These are phyloP conservation scores for Melocanna baccifera DNA, from an alignment of 176 grass and related monocot species.

Conservation along the genomic window DNA sequence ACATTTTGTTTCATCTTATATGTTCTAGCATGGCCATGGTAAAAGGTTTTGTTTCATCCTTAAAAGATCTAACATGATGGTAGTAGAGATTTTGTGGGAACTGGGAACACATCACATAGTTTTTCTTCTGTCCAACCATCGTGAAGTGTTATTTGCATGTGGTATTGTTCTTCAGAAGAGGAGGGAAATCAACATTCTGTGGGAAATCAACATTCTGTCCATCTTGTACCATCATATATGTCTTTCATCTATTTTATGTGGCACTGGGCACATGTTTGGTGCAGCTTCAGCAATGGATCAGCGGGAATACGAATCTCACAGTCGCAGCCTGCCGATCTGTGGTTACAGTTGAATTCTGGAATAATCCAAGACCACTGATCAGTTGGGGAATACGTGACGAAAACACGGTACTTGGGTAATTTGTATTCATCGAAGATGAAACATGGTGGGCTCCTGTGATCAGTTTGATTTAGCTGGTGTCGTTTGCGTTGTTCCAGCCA, in stretches of 20 bases:
- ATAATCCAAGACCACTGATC: neutral
- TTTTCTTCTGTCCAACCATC: neutral
- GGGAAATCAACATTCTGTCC: neutral
- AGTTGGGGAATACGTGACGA: neutral
- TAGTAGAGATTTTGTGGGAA: neutral
- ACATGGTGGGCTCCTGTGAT: constrained; percentile 23
- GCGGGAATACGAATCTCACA: neutral
- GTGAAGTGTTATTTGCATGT: neutral
- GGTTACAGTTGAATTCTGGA: neutral
- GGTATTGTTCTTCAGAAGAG: neutral
- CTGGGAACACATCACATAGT: neutral
- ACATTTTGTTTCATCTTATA: neutral
- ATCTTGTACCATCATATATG: neutral
- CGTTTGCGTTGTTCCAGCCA: constrained; percentile 14
- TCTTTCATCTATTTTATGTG: neutral
- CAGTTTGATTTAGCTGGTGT: constrained; percentile 29
- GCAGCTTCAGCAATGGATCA: neutral
- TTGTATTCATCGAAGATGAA: neutral
- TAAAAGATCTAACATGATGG: neutral
- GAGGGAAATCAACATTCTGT: neutral
- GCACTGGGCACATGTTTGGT: neutral
- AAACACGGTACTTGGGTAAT: constrained; percentile 21
- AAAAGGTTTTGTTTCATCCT: neutral
- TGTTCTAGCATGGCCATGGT: neutral
- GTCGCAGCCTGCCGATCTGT: neutral